phyloP scores from a whole-genome alignment of 2,329 filamentous ascomycete genomes.

The Botryosphaeria dothidea region DNA sequence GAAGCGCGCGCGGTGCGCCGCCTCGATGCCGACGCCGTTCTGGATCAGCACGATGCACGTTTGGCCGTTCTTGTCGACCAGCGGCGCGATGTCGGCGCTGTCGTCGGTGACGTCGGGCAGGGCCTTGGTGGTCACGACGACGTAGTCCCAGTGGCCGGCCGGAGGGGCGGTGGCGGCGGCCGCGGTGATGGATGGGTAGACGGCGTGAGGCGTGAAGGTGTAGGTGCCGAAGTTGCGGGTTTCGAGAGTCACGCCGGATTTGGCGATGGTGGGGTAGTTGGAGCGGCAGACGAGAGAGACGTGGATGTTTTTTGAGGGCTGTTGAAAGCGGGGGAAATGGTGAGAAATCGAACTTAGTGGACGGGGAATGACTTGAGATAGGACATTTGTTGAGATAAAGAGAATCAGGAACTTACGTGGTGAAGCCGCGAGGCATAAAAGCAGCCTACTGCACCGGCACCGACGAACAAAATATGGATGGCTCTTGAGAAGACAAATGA shows the following conservation, averaged over 20 bases:
- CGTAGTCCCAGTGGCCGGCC: slow-evolving; percentile 51
- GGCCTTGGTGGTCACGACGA: slow-evolving; percentile 50
- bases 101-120: slow-evolving; percentile 35
- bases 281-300: slow-evolving; percentile 73
- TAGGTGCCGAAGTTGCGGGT: slow-evolving; percentile 70
- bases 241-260: slow-evolving; percentile 62
- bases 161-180: slow-evolving; percentile 38
- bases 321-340: neutral
- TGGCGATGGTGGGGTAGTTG: slow-evolving; percentile 66
- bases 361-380: neutral
- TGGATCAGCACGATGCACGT: slow-evolving; percentile 62
- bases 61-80: slow-evolving; percentile 34
- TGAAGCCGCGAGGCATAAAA: slow-evolving; percentile 72
- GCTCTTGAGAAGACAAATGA: slow-evolving; percentile 19
- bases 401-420: slow-evolving; percentile 42
- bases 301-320: slow-evolving; percentile 46
- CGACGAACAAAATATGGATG: slow-evolving; percentile 65
- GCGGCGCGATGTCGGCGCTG: slow-evolving; percentile 41
- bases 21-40: slow-evolving; percentile 63
- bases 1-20: slow-evolving; percentile 52
- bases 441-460: slow-evolving; percentile 70
- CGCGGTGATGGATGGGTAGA: slow-evolving; percentile 63
- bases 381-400: neutral
- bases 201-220: slow-evolving; percentile 60
- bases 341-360: too few species aligned